Base-by-base conservation (phyloP, 1,284 basidiomycete genomes). In the Heterobasidion annosum region DNA sequence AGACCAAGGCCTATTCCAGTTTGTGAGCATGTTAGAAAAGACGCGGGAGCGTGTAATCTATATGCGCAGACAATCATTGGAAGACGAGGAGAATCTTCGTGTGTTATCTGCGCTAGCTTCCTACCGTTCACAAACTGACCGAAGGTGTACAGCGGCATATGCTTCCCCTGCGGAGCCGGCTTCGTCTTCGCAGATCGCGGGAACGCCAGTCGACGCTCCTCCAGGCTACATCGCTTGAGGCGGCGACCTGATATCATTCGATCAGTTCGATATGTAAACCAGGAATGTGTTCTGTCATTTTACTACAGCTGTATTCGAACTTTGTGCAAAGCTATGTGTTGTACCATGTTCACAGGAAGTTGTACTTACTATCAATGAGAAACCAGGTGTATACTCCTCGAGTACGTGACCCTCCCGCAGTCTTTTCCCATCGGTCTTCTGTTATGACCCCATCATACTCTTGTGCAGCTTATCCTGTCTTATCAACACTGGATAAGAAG, bases 1-100 rank as follows among this genome's bases (percentile, higher is more conserved):
- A 63, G 77, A 87, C 63, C 73, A 77, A 51, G 78, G 79, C 8
- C 79, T 91, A 73, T 88, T 88, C 62, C 74, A 81, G 65, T 91
- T 91, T 62, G 81, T 83, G 34, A 79, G 77, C 54, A 65, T 79
- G 33, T 66, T 91, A 52, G 85, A 88, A 70, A 88, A 89, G 73
- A 81, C 84, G 37, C 77, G 88, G 51, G 85, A 89, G 68, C 73
- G 78, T 51, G 81, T 81, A 32, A 80, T 88, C 46, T 86, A 84
- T 61, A 88, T 87, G 85, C 82, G 74, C 64, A 73, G 85, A 48
- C 82, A 83, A 59, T 68, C 72, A 48, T 68, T 75, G 58, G 64
- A 71, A 53, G 78, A 81, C 51, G 86, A 87, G 34, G 82, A 85
- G 54, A 71, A 76, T n/a, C 65, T 86, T 48, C 88, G 87, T 90